Conservation (phyloP, 805 yeast species). For the Schwanniomyces polymorphus region DNA sequence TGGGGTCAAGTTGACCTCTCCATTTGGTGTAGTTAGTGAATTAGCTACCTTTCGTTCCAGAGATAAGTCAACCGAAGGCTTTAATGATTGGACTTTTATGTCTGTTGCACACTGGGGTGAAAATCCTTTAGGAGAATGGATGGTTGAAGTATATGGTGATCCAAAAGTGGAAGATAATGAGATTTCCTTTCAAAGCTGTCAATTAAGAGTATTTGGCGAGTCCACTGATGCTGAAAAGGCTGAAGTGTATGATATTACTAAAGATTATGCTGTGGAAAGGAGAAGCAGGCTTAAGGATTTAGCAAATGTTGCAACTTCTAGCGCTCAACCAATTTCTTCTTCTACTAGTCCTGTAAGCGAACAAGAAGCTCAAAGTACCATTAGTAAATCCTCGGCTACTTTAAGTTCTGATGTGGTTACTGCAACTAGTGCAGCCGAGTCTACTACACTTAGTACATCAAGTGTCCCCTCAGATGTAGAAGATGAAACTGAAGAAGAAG, state of each 20-base stretch:
- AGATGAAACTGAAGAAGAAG: constrained; percentile 27
- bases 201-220: constrained; percentile 81
- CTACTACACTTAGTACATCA: constrained; percentile 2
- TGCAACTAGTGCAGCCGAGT: constrained; percentile 2
- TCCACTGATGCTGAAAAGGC: constrained; percentile 64
- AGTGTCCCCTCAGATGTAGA: constrained; percentile 1
- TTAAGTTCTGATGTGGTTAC: background rate
- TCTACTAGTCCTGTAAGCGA: constrained; percentile 9
- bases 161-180: constrained; percentile 36
- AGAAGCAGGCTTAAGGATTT: constrained; percentile 22
- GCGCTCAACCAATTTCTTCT: background rate
- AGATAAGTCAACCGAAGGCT: constrained; percentile 62
- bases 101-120: constrained; percentile 99
- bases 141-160: constrained; percentile 51
- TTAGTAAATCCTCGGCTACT: background rate
- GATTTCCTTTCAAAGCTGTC: constrained; percentile 62
- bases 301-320: constrained; percentile 5
- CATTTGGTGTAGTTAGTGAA: constrained; percentile 69
- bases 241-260: constrained; percentile 50
- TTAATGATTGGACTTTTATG: constrained; percentile 87
- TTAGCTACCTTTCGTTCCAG: constrained; percentile 66
- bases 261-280: constrained; percentile 45
- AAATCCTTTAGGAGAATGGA: constrained; percentile 80
- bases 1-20: constrained; percentile 66
- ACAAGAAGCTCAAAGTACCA: constrained; percentile 7